Conservation (phyloP, 1,284 basidiomycete genomes). For the Flammula alnicola region DNA sequence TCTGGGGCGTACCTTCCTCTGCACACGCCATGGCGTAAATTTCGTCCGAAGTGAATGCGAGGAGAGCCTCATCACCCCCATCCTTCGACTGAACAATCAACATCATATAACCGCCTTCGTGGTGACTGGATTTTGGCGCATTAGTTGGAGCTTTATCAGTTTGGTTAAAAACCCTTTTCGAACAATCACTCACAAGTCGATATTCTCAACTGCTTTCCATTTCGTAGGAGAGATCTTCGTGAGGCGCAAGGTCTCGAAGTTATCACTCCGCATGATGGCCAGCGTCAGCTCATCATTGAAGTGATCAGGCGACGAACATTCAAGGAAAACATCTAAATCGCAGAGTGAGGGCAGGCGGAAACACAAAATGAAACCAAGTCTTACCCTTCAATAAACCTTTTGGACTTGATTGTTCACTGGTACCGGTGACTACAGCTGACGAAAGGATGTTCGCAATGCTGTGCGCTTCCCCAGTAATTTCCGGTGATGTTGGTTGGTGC, state of each 20-base stretch:
- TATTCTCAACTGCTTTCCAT: neutral
- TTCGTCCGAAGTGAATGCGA: neutral
- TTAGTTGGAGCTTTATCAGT: no score
- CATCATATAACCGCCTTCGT: no score
- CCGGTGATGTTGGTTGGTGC: no score
- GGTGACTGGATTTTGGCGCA: no score
- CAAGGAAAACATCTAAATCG: constrained; percentile 6
- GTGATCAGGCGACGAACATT: neutral
- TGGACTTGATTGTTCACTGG: no score
- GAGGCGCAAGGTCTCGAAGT: neutral
- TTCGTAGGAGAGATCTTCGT: neutral
- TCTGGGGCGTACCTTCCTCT: neutral
- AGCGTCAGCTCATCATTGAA: neutral
- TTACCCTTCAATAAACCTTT: no score
- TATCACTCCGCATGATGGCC: neutral
- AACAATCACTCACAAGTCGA: neutral
- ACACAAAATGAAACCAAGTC: neutral
- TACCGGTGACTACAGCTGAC: no score
- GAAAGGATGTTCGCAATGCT: no score
- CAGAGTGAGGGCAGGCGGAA: neutral
- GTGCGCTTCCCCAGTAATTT: no score
- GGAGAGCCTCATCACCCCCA: neutral
- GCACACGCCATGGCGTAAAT: neutral
- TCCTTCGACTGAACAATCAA: neutral
- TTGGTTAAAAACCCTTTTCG: neutral